Conservation (phyloP, 2,329 filamentous ascomycete genomes). For the Ophiosphaerella narmari region DNA sequence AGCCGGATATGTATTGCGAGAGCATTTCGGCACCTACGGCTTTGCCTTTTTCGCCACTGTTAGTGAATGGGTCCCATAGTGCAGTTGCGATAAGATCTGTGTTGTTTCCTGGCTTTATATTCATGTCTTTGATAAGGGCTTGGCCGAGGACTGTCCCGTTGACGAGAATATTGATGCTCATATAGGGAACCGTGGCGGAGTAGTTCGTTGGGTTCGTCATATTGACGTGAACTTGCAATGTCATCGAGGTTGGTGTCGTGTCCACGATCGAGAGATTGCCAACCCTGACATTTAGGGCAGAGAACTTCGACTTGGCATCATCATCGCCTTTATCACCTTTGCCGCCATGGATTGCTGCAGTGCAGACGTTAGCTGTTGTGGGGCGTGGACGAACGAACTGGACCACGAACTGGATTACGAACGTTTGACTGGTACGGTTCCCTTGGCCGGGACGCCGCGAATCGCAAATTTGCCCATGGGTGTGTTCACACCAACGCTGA, state of each 20-base stretch:
- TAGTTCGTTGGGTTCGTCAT: constrained; percentile 91
- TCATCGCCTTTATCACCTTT: constrained; percentile 56
- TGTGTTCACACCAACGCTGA: constrained; percentile 82
- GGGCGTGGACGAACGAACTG: constrained; percentile 21
- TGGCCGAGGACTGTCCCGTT: constrained; percentile 78
- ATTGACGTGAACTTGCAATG: constrained; percentile 73
- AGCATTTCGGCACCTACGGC: constrained; percentile 72
- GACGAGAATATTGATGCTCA: constrained; percentile 75
- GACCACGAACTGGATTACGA: constrained; percentile 65
- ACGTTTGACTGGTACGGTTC: constrained; percentile 91
- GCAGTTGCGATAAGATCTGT: constrained; percentile 69
- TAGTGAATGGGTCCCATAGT: constrained; percentile 71
- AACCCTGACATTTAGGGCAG: constrained; percentile 64
- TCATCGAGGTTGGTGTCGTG: constrained; percentile 72
- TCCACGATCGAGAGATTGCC: constrained; percentile 73
- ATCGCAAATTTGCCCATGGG: constrained; percentile 80
- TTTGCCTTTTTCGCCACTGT: constrained; percentile 65
- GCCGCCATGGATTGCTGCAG: constrained; percentile 42
- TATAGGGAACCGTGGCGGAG: constrained; percentile 77
- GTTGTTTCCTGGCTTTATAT: constrained; percentile 72
- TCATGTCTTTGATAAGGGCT: constrained; percentile 67
- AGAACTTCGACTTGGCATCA: constrained; percentile 53
- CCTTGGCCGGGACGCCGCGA: constrained; percentile 80
- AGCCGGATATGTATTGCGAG: constrained; percentile 85
- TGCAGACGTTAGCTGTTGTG: constrained; percentile 38